Base-by-base conservation (phyloP, 495 filamentous ascomycete genomes). In the Hypomontagnella submonticulosa region DNA sequence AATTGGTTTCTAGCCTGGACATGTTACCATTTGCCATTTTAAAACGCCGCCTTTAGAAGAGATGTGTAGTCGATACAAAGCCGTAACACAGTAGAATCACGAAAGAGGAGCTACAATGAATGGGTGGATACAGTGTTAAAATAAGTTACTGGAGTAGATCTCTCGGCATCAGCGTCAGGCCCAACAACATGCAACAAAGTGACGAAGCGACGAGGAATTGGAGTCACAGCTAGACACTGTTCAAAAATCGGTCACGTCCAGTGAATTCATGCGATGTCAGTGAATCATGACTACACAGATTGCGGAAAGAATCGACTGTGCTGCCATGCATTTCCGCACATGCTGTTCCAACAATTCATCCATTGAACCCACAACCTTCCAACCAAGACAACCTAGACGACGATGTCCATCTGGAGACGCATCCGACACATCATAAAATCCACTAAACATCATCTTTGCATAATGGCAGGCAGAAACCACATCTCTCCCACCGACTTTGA, bases 401-500 rank as follows among this genome's bases (percentile, higher is more conserved):
- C 15, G 19, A 62, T 63, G 53, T 30, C 58, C 0, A 20, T 53
- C 16, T 40, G 53, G 37, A 18, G 43, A 13, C 37, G 46, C 8
- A 32, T 63, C 3, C 53, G 44, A 37, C 30, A 56, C n/a, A 23
- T 63, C 32, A 50, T 69, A 36, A 56, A 48, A 2, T 49, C 33
- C 3, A 44, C 59, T 5, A 59, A 27, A 16, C 49, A 63, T 4
- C 66, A 63, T 10, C 23, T 69, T 10, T 63, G 49, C 19, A 54
- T 32, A 6, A 63, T 69, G 60, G 60, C 66, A 6, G 50, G 60
- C 13, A 44, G 55, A 51, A 51, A 56, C 48, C 49, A 38, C 30
- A 36, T 69, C 37, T 52, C 60, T 2, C 55, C 66, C 1, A 16
- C 23, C n/a, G 66, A 69, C 11, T 69, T 69, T 33, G 66, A 69